A percentile compares a stretch with the other conserved stretches of the same genome.
Evolutionary conservation across 805 yeast genomes (phyloP).

Genomic region (Lipomyces japonicus): DNA sequence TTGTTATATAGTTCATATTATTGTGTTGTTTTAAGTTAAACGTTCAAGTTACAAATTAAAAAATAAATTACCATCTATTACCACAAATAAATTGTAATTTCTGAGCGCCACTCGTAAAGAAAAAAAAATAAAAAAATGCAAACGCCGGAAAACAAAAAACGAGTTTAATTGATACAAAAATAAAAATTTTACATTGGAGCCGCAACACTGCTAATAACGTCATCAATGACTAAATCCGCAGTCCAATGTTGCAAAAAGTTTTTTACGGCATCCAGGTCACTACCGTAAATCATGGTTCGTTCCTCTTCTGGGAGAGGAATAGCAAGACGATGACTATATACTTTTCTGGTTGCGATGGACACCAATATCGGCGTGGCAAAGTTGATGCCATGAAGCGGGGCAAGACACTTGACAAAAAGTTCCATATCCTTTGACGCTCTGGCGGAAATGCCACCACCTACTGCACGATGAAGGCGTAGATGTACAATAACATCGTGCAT

Average conservation of each 20-base stretch:
- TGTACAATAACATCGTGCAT: constrained; percentile 55
- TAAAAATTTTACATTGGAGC: constrained; percentile 46
- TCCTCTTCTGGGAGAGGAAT: constrained; percentile 46
- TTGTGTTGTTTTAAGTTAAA: no score
- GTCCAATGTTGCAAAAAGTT: constrained; percentile 47
- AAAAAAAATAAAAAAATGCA: no score
- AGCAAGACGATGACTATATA: constrained; percentile 48
- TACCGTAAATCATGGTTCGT: constrained; percentile 54
- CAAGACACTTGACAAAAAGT: constrained; percentile 40
- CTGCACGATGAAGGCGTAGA: constrained; percentile 53
- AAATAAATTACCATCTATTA: no score
- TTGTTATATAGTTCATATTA: no score
- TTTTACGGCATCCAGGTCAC: constrained; percentile 45
- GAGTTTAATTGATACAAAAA: not conserved
- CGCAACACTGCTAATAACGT: constrained; percentile 48
- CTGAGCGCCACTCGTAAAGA: no score
- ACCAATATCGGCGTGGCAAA: constrained; percentile 55
- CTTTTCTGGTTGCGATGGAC: constrained; percentile 47
- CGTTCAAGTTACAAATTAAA: no score
- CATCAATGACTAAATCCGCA: constrained; percentile 49
- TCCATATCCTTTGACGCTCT: constrained; percentile 45
- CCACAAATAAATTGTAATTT: no score
- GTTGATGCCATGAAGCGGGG: constrained; percentile 42
- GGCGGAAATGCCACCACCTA: constrained; percentile 52
- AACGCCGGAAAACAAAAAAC: no score